Evolutionary conservation across 495 filamentous ascomycete species (phyloP), one percentile per base, ranked within the genome.

Genomic region (Amorphotheca resinae): DNA sequence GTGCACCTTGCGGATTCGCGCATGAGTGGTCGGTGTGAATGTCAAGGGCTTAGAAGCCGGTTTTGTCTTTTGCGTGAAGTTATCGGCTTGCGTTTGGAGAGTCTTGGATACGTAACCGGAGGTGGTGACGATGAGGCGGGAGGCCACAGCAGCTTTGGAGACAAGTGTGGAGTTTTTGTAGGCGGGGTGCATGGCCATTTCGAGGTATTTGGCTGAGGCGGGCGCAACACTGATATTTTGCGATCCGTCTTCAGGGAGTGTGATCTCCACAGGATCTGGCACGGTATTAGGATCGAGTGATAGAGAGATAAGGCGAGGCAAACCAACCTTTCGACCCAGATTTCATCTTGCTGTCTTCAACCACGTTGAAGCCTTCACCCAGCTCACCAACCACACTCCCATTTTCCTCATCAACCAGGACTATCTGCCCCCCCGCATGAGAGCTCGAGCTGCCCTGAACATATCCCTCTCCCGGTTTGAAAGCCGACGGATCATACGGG

Each of bases 361-460:
- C 70, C 22, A 95, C 67, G 34, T 87, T 65, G 53, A 86, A 89
- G 6, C 80, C 84, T 33, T 89, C 84, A 20, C 77, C 69, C 45
- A 98, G 68, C 56, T 95, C 91, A 22, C 91, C 93, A 14, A 98
- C 86, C 4, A 96, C 82, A 58, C 82, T 89, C 37, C 86, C 91
- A 68, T 98, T 79, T 49, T 96, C 89, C 55, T 98, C 91, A 45
- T 98, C 85, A 21, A 96, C 67, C 2, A 98, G 68, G n/a, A 96
- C 91, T 45, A 98, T 89, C 55, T 85, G 79, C 5, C 85, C 84
- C 5, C 62, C 64, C 22, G 51, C 57, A 30, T 66, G 62, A 9
- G 60, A 62, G 50, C 66, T 71, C 34, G 66, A 57, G 44, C 72
- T 69, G 8, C 70, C 70, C 22, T 58, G 54, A 14, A 74, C 72